Base-by-base conservation (phyloP, 163 green algal genomes). In the Chlamydomonas reinhardtii region DNA sequence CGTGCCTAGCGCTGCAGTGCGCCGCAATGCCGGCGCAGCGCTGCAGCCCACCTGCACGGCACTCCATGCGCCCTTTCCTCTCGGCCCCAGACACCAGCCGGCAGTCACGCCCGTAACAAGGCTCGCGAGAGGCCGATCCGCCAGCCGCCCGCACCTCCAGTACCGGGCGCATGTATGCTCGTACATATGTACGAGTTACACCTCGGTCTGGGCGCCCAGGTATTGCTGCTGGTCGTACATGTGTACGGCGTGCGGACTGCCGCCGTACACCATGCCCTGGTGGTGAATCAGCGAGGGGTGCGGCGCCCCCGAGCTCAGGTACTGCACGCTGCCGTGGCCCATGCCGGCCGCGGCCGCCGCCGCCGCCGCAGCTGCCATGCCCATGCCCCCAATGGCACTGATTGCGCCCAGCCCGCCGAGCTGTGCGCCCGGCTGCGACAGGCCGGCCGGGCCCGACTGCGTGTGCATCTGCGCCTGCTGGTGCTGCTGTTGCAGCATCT, bases 171-270 rank as follows among this genome's bases (percentile, higher is more conserved):
- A n/a, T n/a, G n/a, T n/a, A n/a, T n/a, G n/a, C n/a, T n/a, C n/a
- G n/a, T n/a, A n/a, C n/a, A n/a, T n/a, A n/a, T n/a, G n/a, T 31
- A 31, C 3, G 61, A 19, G 61, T 66, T 34, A 86, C 4, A 86
- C 80, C 70, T 86, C 80, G 29, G 80, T 29, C 70, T 86, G 80
- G 22, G 70, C n/a, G 8, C 66, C 79, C 22, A 85, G 52, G 29
- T 78, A 54, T 34, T 85, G 79, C 29, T 37, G 14, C 6, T 66
- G 73, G 70, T 86, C 80, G 59, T 80, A 86, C 80, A 86, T 79
- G 27, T 59, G 9, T 12, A 52, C 77, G 32, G 22, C n/a, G 15
- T 35, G 48, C 16, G 29, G 64, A 1, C 64, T 15, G 14, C 76
- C 80, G 80, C 78, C 70, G 70, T 80, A 86, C 80, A 86, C 73